Percentiles rank a stretch among this genome's conserved stretches.
Evolutionary conservation across 2,329 filamentous ascomycete species (phyloP).

Genomic region (Colletotrichum noveboracense): DNA sequence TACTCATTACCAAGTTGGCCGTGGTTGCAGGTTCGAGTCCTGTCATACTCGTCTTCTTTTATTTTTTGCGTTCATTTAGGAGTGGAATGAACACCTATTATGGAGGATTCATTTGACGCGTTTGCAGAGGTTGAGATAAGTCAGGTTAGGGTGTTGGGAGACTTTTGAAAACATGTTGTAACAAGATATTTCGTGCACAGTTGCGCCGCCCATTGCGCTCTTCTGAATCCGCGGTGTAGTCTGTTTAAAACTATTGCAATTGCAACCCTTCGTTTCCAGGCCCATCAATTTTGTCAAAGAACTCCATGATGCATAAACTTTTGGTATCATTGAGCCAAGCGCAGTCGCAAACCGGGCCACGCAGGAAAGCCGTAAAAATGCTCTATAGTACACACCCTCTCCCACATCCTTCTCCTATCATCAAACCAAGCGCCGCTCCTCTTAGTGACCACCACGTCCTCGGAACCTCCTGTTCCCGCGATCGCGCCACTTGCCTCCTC

Average conservation of each 20-base stretch:
- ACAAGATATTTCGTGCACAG: neutral
- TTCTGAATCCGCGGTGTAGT: neutral
- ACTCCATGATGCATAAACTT: neutral
- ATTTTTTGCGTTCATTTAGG: neutral
- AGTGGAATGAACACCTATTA: fast-evolving
- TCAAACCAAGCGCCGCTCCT: neutral
- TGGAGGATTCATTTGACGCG: fast-evolving
- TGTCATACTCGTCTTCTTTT: neutral
- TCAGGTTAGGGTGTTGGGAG: neutral
- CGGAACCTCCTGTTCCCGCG: slow-evolving; percentile 36
- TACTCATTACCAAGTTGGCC: neutral
- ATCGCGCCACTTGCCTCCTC: slow-evolving; percentile 39
- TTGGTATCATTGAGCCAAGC: neutral
- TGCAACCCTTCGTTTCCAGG: neutral
- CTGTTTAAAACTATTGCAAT: neutral
- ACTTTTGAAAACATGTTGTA: neutral
- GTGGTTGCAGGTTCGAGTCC: neutral
- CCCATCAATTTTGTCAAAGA: neutral
- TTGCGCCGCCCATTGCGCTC: neutral
- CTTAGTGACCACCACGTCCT: slow-evolving; percentile 25
- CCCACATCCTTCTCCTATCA: neutral
- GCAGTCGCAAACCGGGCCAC: neutral
- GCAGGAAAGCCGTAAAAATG: neutral
- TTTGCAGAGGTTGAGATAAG: neutral
- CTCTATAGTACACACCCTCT: neutral